Base-by-base conservation (phyloP, 2,329 filamentous ascomycete genomes). In the Claviceps sp. region DNA sequence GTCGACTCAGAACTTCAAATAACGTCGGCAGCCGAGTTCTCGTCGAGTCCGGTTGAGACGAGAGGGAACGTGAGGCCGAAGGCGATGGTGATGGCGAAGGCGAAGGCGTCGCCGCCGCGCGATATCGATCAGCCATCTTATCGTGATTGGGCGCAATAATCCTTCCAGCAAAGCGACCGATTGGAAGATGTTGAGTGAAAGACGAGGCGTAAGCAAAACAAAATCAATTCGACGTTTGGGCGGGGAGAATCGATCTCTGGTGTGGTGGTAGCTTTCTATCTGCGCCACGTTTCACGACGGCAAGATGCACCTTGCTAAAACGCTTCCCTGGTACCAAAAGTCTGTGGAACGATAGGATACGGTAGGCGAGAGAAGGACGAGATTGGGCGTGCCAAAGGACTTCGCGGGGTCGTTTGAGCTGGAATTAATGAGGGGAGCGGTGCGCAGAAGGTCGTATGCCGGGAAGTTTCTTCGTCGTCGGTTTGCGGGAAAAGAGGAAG, bases 1-100 rank as follows among this genome's bases (percentile, higher is more conserved):
- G 84, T 59, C 94, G 83, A 65, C 88, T 95, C 55, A 98, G 74
- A 52, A 98, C 93, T 70, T 98, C 94, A 65, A 95, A 96, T 50
- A 98, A 80, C 1, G 89, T 96, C 47, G 93, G 93, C 54, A 98
- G 79, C 58, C 93, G 81, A 66, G 95, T 94, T 62, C 93, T 84
- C 58, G 71, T 70, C 57, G 79, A 65, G 58, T 84, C 81, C 47
- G 79, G 78, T 56, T 74, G 69, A 47, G 77, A 34, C 1, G 30
- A 34, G 30, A 34, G 30, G 30, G 30, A 34, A 34, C 30, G 30
- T 34, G 30, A 34, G 30, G 30, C 30, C 30, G 30, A 34, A 11
- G 30, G 30, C 30, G 30, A 34, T 34, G 30, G 30, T 11, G 30
- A 34, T 34, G 30, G 30, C 30, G 30, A 34, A 34, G 30, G 77